Conservation (phyloP, 768 basidiomycete genomes). For the Leucosporidium scottii region DNA sequence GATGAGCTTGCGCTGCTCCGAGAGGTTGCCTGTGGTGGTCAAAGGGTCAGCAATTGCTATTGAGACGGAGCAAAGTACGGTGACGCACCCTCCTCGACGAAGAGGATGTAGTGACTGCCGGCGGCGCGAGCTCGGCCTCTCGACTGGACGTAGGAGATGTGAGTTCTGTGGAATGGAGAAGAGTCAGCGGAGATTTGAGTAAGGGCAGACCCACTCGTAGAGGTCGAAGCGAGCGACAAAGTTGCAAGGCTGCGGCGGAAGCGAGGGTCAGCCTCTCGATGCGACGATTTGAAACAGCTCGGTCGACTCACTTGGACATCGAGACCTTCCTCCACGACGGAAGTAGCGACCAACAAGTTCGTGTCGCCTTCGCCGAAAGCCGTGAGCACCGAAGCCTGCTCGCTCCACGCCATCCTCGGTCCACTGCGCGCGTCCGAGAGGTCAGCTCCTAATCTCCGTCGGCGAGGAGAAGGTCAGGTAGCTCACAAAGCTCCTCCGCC, state of each 20-base stretch:
- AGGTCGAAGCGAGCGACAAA: constrained; percentile 11
- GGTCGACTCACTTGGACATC: constrained; percentile 9
- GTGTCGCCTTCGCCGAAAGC: constrained; percentile 4
- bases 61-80: not conserved
- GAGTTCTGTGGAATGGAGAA: not conserved
- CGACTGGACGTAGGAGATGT: constrained; percentile 8
- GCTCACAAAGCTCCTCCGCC: not conserved
- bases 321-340: constrained; percentile 16
- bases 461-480: not conserved
- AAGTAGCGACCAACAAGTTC: constrained; percentile 13
- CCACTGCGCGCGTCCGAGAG: not conserved
- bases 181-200: too few species aligned
- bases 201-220: not conserved
- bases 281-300: too few species aligned
- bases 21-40: not conserved
- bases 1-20: constrained; percentile 6
- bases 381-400: constrained; percentile 3
- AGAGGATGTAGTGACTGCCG: constrained; percentile 11
- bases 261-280: not conserved
- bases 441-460: not conserved
- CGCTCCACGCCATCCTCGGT: constrained; percentile 10
- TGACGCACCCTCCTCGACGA: constrained; percentile 1
- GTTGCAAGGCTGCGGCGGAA: constrained; percentile 9
- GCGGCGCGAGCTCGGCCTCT: constrained; percentile 3
- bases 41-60: not conserved